Evolutionary conservation across 2,329 filamentous ascomycete species (phyloP), one percentile per base, ranked within the genome.

Genomic region (Colletotrichum orchidophilum): DNA sequence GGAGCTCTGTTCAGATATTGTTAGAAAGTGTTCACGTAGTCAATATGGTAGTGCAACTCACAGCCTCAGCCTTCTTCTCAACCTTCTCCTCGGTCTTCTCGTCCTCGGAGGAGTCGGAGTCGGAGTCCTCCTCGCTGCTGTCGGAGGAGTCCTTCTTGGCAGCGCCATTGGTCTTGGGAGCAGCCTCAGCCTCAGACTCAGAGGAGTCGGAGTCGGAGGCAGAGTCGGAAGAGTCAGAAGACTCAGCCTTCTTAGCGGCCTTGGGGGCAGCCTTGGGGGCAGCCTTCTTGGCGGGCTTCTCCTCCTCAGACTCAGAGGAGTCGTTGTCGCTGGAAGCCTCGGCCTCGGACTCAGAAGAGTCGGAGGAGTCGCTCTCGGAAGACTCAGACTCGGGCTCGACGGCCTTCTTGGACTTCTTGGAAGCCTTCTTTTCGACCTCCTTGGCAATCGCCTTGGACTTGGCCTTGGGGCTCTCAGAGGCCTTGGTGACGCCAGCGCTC

Each of bases 381-480:
- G 73, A 74, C 39, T 75, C 76, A 27, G 78, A 80, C 33, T 78
- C 79, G 64, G 75, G 76, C 60, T 80, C 80, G 59, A 79, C 79
- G 75, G 46, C 75, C 74, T 72, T 74, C 74, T 76, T 74, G n/a
- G 74, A 78, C 82, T 87, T 87, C 84, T 88, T 87, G 54, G 80
- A 76, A 62, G 80, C 79, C 76, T 85, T 84, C 76, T 84, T 83
- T 75, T 81, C 84, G 55, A 83, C 78, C 71, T 86, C 84, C 87
- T 93, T 93, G 76, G 90, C 90, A 68, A 89, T 79, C 74, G 90
- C 86, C 87, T 93, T 93, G 77, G 89, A 87, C 85, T 92, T 92
- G 72, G 86, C 83, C 83, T 90, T 92, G 79, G 90, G 83, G 74
- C 87, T 88, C 81, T 92, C 87, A 73, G 88, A 85, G 63, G 90